A percentile compares a stretch with the other conserved stretches of the same genome.
Evolutionary conservation across 192 early-diverging fungal species (phyloP).

Genomic region (Allomyces macrogynus): DNA sequence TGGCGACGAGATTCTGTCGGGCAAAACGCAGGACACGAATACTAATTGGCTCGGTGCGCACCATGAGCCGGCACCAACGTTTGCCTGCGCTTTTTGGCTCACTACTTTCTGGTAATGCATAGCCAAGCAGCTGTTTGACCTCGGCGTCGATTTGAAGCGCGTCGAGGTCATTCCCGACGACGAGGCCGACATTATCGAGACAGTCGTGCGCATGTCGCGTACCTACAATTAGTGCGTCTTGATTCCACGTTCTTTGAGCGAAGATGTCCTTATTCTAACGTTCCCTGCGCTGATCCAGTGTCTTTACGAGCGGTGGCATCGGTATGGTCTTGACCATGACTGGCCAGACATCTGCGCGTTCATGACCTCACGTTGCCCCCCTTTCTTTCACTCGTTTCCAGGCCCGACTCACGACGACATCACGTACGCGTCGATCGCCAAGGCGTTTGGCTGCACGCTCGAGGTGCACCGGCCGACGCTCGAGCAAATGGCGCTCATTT

Average conservation of each 20-base stretch:
- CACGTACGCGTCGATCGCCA: slow-evolving; percentile 38
- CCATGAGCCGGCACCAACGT: neutral
- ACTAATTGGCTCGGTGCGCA: slow-evolving; percentile 19
- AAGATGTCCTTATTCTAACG: too few relatives aligned
- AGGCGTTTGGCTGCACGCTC: slow-evolving; percentile 30
- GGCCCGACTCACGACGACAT: slow-evolving; percentile 47
- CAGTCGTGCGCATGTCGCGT: slow-evolving; percentile 22
- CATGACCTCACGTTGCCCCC: neutral
- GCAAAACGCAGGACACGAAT: slow-evolving; percentile 48
- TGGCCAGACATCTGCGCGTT: neutral
- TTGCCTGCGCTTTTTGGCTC: too few relatives aligned
- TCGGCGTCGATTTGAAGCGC: slow-evolving; percentile 32
- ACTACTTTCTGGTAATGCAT: neutral
- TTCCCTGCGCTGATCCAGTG: slow-evolving; percentile 3
- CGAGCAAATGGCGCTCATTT: slow-evolving; percentile 23
- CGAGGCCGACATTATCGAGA: slow-evolving; percentile 18
- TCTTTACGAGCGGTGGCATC: slow-evolving; percentile 57
- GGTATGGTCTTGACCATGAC: slow-evolving; percentile 11
- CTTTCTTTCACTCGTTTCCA: neutral
- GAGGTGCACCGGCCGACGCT: slow-evolving; percentile 30
- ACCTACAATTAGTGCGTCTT: slow-evolving; percentile 13
- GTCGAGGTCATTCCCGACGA: slow-evolving; percentile 36
- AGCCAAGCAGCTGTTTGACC: slow-evolving; percentile 35
- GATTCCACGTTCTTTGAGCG: too few relatives aligned
- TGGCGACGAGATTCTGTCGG: slow-evolving; percentile 54